Base-by-base conservation (phyloP, 164 flowering plant species). In the Vitis amurensis region DNA sequence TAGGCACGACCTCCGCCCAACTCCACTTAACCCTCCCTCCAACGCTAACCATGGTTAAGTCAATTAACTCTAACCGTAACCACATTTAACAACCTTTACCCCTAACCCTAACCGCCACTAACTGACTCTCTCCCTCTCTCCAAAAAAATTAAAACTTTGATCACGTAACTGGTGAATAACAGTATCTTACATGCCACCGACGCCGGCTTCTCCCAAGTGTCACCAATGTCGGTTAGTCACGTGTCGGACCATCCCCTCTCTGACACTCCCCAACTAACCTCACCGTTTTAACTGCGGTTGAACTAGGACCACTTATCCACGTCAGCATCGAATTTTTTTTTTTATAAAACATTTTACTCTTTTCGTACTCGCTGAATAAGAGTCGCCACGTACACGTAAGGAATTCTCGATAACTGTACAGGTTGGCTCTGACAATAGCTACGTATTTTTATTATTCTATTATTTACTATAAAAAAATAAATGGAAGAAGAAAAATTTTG, bases 161-260 rank as follows among this genome's bases (percentile, higher is more conserved):
- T 14, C n/a, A 56, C n/a, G 17, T n/a, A 14, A n/a, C 17, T 8
- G 16, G 8, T n/a, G 59, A 14, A 56, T 6, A 14, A n/a, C n/a
- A 8, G 14, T 30, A 30, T 58, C 30, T 19, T 30, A 58, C 10
- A 19, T 14, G 12, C 30, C 13, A 30, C 30, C 37, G 27, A 17
- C 27, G 30, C 19, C 61, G 61, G 7, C 8, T 37, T 11, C 65
- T 13, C 57, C 59, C 47, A 68, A 68, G 70, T 72, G 62, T 66
- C 73, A 62, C 8, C 10, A n/a, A 59, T 56, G 75, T 68, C 78
- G 75, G 75, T 68, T 60, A 6, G 7, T 78, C 78, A 77, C 73
- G 75, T 78, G 78, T 74, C 65, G 4, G 8, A 11, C 74, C 63
- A 27, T 10, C 55, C 29, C 52, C n/a, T 3, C 19, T 63, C 68